phyloP scores from a whole-genome alignment of 2,329 filamentous ascomycete genomes.

The Aspergillus sp. region DNA sequence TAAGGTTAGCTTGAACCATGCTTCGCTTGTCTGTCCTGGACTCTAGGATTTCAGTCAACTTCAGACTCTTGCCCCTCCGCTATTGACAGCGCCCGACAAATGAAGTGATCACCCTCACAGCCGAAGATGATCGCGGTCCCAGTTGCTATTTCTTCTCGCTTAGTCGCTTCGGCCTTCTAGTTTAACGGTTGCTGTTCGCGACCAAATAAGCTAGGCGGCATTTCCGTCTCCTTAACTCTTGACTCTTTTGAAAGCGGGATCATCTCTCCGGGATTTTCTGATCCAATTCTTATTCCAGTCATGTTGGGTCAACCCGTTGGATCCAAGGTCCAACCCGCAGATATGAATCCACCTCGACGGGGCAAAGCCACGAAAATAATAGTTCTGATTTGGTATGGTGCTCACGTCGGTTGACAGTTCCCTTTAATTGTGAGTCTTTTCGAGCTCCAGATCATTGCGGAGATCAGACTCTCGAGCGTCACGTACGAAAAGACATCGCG shows the following conservation, averaged over 20 bases:
- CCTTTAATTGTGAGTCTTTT: neutral
- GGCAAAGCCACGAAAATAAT: neutral
- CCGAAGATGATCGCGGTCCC: neutral
- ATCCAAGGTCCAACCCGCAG: neutral
- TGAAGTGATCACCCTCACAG: neutral
- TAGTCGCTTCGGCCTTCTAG: neutral
- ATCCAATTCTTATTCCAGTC: neutral
- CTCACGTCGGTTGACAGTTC: neutral
- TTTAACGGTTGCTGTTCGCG: neutral
- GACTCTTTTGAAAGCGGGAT: conserved; percentile 5
- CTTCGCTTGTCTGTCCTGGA: neutral
- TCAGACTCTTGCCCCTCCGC: neutral
- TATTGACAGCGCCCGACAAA: neutral
- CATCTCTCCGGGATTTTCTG: neutral
- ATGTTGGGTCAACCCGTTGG: neutral
- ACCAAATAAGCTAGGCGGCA: neutral
- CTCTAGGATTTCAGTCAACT: neutral
- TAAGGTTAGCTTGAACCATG: conserved; percentile 4
- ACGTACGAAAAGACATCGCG: no score
- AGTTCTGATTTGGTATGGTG: neutral
- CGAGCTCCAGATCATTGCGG: conserved; percentile 3
- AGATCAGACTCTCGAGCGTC: neutral
- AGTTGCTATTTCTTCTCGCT: neutral
- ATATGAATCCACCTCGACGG: neutral
- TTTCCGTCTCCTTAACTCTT: neutral